Percentiles rank a stretch among this genome's conserved stretches.
These are phyloP conservation scores for Leptographium lundbergii DNA, from an alignment of 2,329 filamentous ascomycete species.

Conservation along the genomic window DNA sequence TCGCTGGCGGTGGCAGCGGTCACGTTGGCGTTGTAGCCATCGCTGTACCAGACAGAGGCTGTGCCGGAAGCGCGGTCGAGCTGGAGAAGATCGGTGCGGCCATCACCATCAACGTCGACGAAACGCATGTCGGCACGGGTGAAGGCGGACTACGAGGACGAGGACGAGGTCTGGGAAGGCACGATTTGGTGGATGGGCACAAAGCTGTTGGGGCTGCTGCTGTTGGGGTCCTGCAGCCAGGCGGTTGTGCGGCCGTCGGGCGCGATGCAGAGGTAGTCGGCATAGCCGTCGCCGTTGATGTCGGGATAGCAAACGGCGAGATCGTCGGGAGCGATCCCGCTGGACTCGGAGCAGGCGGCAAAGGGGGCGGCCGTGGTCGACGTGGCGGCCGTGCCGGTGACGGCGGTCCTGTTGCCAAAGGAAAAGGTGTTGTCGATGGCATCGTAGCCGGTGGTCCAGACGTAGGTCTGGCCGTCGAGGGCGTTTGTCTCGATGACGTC, in stretches of 20 bases:
- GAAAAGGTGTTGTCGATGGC: background rate
- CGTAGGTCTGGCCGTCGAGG: background rate
- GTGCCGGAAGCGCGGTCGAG: conserved; percentile 19
- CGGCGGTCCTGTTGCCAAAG: background rate
- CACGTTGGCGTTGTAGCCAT: background rate
- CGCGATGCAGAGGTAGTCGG: conserved; percentile 22
- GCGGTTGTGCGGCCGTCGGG: conserved; percentile 15
- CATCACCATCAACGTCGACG: conserved; percentile 16
- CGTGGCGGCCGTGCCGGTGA: background rate
- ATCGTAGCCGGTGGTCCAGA: background rate
- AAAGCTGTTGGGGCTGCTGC: background rate
- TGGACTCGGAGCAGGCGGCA: conserved; percentile 10
- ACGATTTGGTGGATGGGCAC: conserved; percentile 17
- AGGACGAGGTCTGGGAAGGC: conserved; percentile 5
- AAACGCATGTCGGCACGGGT: conserved; percentile 3
- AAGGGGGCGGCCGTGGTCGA: too few relatives aligned
- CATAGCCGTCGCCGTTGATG: conserved; percentile 16
- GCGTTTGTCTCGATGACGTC: conserved; percentile 17
- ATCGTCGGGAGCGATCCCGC: conserved; percentile 17
- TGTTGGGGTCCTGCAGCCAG: conserved; percentile 3
- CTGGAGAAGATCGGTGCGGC: conserved; percentile 15
- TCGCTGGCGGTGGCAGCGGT: background rate
- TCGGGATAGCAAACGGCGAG: conserved; percentile 20
- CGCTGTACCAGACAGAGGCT: conserved; percentile 16
- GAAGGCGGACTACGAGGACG: too few relatives aligned